phyloP scores from a whole-genome alignment of 1,284 basidiomycete genomes.

The Caloboletus inedulis region DNA sequence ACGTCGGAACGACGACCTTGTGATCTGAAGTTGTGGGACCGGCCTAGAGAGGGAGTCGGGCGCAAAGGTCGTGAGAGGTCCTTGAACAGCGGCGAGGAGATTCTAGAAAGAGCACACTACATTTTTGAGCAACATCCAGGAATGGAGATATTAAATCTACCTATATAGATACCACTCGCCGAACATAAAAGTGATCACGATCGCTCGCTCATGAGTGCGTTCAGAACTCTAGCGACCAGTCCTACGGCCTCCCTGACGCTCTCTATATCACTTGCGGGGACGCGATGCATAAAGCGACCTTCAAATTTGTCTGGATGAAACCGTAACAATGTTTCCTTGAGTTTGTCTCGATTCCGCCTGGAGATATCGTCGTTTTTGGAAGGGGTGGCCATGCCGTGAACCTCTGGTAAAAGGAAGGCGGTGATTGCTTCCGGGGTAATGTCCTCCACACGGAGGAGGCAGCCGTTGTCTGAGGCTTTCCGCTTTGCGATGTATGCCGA shows the following conservation, averaged over 20 bases:
- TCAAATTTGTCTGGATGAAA: slow-evolving; percentile 90
- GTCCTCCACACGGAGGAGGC: slow-evolving; percentile 41
- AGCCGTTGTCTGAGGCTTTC: slow-evolving; percentile 7
- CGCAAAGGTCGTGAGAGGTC: not conserved
- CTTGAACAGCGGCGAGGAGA: not conserved
- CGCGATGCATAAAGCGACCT: slow-evolving; percentile 59
- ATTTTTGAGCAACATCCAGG: not conserved
- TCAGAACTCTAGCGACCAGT: slow-evolving; percentile 57
- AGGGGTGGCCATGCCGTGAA: slow-evolving; percentile 7
- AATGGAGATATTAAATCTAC: not conserved
- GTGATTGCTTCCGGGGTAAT: slow-evolving; percentile 59
- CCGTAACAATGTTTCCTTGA: slow-evolving; percentile 70
- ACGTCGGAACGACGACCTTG: not conserved
- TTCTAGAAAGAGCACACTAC: not conserved
- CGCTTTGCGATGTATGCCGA: slow-evolving; percentile 6
- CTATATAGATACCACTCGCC: not conserved
- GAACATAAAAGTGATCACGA: slow-evolving; percentile 1
- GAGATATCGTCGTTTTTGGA: slow-evolving; percentile 21
- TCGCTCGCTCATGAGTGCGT: slow-evolving; percentile 42
- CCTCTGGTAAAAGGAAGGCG: slow-evolving; percentile 53
- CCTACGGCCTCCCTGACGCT: slow-evolving; percentile 76
- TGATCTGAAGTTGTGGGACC: not conserved
- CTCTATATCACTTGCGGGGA: slow-evolving; percentile 62
- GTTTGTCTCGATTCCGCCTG: slow-evolving; percentile 53
- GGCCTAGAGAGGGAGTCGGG: not conserved